Evolutionary conservation across 371 early-diverging fungal genomes (phyloP).

Genomic region (Saksenaea vasiformis): DNA sequence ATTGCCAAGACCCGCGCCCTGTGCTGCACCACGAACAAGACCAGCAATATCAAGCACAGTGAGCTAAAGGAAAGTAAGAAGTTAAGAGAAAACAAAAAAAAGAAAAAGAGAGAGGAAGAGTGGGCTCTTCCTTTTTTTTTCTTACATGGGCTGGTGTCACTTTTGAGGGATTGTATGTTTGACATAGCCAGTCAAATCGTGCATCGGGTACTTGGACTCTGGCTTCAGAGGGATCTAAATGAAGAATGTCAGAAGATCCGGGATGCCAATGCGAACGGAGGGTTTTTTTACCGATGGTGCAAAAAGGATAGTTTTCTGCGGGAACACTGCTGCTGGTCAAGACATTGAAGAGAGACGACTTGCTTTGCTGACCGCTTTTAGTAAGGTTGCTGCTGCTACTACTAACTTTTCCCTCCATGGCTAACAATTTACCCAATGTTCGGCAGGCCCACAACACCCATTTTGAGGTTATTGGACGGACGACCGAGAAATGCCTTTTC

Average conservation of each 20-base stretch:
- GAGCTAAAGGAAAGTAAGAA: constrained; percentile 40
- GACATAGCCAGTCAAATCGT: constrained; percentile 76
- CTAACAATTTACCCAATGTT: constrained; percentile 81
- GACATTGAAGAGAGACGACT: constrained; percentile 90
- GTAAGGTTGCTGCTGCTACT: too few species aligned
- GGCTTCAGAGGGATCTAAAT: constrained; percentile 79
- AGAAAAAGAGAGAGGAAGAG: too few species aligned
- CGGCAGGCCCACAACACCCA: constrained; percentile 96
- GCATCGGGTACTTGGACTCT: constrained; percentile 81
- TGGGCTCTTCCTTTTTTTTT: neutral
- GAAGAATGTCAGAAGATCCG: too few species aligned
- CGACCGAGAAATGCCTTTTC: constrained; percentile 67
- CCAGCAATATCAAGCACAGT: constrained; percentile 96
- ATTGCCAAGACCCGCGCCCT: constrained; percentile 89
- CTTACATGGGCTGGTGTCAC: constrained; percentile 61
- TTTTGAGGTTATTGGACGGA: constrained; percentile 86
- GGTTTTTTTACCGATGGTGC: constrained; percentile 60
- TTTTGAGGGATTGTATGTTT: constrained; percentile 67
- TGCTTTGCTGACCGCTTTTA: too few species aligned
- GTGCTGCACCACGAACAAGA: constrained; percentile 86
- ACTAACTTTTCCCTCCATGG: too few species aligned
- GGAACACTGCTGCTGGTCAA: constrained; percentile 84
- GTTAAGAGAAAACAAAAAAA: too few species aligned
- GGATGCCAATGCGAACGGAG: too few species aligned
- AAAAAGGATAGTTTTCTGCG: constrained; percentile 80